Evolutionary conservation across 768 basidiomycete genomes (phyloP).

Genomic region (Agaricus blazei): DNA sequence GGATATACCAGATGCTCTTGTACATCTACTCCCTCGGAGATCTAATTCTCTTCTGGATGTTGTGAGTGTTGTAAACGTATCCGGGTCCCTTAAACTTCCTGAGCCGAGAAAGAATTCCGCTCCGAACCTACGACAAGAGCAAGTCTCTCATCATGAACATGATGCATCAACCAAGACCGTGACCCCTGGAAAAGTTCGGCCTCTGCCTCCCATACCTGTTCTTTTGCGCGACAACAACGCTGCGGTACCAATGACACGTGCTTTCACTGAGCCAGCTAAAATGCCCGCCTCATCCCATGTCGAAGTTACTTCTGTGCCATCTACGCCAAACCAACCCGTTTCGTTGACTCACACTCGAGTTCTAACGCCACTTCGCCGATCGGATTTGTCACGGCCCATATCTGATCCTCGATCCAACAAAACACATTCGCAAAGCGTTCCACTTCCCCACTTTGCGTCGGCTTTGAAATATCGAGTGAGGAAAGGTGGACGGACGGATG

Average conservation of each 20-base stretch:
- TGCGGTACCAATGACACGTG: not conserved
- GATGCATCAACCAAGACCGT: not conserved
- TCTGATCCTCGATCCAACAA: too few species aligned
- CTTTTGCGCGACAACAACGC: not conserved
- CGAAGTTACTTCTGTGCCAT: not conserved
- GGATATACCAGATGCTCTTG: conserved; percentile 4
- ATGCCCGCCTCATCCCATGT: not conserved
- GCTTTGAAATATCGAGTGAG: not conserved
- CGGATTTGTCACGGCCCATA: too few species aligned
- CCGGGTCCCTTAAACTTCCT: not conserved
- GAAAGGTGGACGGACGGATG: not conserved
- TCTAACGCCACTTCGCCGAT: too few species aligned
- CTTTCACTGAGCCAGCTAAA: not conserved
- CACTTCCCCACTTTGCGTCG: not conserved
- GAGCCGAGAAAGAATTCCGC: not conserved
- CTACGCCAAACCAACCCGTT: too few species aligned
- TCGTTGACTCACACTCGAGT: too few species aligned
- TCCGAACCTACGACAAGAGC: not conserved
- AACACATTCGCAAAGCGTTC: too few species aligned
- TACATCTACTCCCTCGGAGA: not conserved
- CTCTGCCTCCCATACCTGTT: not conserved
- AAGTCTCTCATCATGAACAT: not conserved
- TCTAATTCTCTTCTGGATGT: conserved; percentile 3
- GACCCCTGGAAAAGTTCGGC: not conserved
- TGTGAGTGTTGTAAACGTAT: not conserved